Evolutionary conservation across 75 land plant species (phyloP).

Genomic region (Azolla pinnata): DNA sequence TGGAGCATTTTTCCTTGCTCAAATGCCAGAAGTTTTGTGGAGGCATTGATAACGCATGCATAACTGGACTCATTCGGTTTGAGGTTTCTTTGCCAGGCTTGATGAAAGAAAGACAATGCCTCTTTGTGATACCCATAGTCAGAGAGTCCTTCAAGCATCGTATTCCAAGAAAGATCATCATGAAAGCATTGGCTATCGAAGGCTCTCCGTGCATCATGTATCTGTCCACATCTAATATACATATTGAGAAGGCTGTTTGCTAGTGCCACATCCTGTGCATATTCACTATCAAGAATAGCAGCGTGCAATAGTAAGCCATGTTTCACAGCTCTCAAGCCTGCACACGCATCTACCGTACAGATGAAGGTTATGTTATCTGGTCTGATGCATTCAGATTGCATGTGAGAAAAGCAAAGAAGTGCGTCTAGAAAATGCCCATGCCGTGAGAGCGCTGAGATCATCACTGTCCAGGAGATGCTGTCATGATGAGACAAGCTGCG

Average conservation of each 20-base stretch:
- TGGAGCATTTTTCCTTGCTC: neutral
- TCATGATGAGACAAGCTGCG: neutral
- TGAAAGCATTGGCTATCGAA: neutral
- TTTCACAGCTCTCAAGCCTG: neutral
- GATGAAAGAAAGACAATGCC: neutral
- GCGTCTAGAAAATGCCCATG: neutral
- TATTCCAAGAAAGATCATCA: neutral
- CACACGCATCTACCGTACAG: neutral
- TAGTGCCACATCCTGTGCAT: neutral
- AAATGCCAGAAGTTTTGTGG: neutral
- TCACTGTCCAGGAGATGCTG: neutral
- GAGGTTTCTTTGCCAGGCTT: neutral
- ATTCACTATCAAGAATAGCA: neutral
- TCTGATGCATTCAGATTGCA: neutral
- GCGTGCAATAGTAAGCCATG: neutral
- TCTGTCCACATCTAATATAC: neutral
- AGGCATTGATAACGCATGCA: neutral
- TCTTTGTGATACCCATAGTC: neutral
- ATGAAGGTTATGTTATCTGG: neutral
- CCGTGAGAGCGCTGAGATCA: neutral
- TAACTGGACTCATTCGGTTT: neutral
- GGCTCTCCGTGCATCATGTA: neutral
- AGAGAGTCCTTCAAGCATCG: neutral
- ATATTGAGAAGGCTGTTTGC: neutral
- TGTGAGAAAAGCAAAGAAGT: neutral